Percentiles rank a stretch among this genome's conserved stretches.
Evolutionary conservation across 805 yeast genomes (phyloP).

Genomic region (Candida coquimbonensis): DNA sequence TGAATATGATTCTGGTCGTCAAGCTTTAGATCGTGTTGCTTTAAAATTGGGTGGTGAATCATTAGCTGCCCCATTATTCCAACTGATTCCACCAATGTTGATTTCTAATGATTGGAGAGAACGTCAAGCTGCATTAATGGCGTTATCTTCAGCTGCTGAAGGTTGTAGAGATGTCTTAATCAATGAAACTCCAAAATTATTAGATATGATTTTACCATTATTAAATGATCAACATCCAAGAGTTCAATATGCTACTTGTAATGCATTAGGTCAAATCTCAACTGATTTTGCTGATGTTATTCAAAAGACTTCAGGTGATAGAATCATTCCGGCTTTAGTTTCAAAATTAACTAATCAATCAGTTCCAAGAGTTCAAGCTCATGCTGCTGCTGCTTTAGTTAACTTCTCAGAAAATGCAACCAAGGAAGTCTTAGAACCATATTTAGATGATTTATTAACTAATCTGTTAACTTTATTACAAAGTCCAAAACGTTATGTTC

Average conservation of each 20-base stretch:
- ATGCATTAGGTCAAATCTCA: constrained; percentile 93
- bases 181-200: constrained; percentile 69
- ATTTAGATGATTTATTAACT: constrained; percentile 70
- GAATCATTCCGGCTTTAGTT: constrained; percentile 82
- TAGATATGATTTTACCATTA: constrained; percentile 82
- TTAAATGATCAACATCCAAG: constrained; percentile 83
- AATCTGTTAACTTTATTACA: constrained; percentile 71
- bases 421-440: constrained; percentile 86
- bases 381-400: constrained; percentile 97
- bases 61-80: constrained; percentile 81
- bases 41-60: constrained; percentile 76
- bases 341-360: constrained; percentile 66
- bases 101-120: constrained; percentile 80
- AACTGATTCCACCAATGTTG: constrained; percentile 78
- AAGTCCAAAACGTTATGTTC: constrained; percentile 86
- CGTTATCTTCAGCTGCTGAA: constrained; percentile 92
- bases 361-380: constrained; percentile 92
- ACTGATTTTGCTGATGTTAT: constrained; percentile 91
- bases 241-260: constrained; percentile 96
- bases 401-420: constrained; percentile 91
- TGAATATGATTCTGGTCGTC: constrained; percentile 87
- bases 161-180: constrained; percentile 90
- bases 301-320: constrained; percentile 72
- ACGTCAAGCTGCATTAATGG: constrained; percentile 96
- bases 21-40: constrained; percentile 87